Evolutionary conservation across 176 grass and related monocot species (phyloP).

Genomic region (Leersia perrieri): DNA sequence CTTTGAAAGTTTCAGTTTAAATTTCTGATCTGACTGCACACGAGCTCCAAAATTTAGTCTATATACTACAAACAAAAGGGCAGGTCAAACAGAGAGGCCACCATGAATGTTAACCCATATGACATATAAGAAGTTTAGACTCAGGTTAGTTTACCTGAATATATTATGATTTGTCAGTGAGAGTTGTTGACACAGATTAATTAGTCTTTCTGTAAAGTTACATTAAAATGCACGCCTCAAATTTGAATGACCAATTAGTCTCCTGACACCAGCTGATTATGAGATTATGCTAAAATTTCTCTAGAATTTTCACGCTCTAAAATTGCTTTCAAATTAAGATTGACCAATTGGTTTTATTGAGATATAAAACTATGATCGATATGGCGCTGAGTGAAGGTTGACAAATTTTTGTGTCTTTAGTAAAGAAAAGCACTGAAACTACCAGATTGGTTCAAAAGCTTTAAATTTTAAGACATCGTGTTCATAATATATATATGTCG

Average conservation of each 20-base stretch:
- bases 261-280: not conserved
- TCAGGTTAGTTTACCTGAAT: conserved; percentile 25
- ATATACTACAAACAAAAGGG: not conserved
- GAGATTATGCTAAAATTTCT: not conserved
- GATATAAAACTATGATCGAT: not conserved
- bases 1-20: too few relatives aligned
- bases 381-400: not conserved
- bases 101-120: not conserved
- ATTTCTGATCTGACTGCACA: conserved; percentile 11
- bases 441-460: not conserved
- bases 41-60: conserved; percentile 4
- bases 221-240: not conserved
- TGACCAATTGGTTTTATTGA: not conserved
- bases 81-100: conserved; percentile 20
- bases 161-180: not conserved
- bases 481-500: not conserved
- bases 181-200: not conserved
- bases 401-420: not conserved
- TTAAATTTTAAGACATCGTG: not conserved
- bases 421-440: not conserved
- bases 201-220: not conserved
- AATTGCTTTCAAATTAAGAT: not conserved
- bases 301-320: not conserved
- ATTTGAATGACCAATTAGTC: not conserved
- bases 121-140: not conserved